Evolutionary conservation across 1,284 basidiomycete genomes (phyloP), one percentile per base, ranked within the genome.

Genomic region (Ganoderma leucocontextum): DNA sequence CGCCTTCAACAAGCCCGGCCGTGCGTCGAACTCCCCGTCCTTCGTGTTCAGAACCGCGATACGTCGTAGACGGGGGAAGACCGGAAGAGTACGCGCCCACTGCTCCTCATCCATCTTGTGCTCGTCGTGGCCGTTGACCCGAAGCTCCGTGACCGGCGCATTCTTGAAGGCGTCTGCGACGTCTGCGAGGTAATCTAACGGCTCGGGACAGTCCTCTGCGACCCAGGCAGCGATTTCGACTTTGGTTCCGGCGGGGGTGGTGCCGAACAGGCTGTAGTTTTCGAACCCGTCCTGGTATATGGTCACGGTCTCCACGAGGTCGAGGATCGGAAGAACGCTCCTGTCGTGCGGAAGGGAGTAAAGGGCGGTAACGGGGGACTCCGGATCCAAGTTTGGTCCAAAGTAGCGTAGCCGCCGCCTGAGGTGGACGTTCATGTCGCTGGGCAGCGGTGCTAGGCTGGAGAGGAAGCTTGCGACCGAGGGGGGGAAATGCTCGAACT

Each of bases 231-330:
- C 38, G 17, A 67, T 19, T 13, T 47, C 35, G 39, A 61, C 39
- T 19, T 38, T 47, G 58, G 49, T 25, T 6, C 62, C 62, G 15
- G 59, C 38, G 19, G 58, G 66, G 2, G 66, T 68, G 7, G 47
- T 44, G 7, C 62, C 62, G 36, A 39, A 25, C 22, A 63, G 61
- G 1, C 13, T 41, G 44, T 63, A 67, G 41, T 33, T 7, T 10
- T 49, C 22, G 22, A 49, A 49, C 47, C 47, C 12, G 3, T 49
- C 47, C 22, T 49, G 47, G 22, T 49, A 9, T 49, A 49, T 49
- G 22, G 47, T 49, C 22, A 49, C 47, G 47, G 22, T 49, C 12
- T 49, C 47, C 22, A 49, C 47, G 47, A 49, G 9, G 22, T 49
- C 47, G 47, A 49, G 22, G 10, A 49, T 25, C n/a, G 47, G 47